These are phyloP conservation scores for Talaromyces marneffei DNA, from an alignment of 2,329 filamentous ascomycete genomes.

Conservation along the genomic window DNA sequence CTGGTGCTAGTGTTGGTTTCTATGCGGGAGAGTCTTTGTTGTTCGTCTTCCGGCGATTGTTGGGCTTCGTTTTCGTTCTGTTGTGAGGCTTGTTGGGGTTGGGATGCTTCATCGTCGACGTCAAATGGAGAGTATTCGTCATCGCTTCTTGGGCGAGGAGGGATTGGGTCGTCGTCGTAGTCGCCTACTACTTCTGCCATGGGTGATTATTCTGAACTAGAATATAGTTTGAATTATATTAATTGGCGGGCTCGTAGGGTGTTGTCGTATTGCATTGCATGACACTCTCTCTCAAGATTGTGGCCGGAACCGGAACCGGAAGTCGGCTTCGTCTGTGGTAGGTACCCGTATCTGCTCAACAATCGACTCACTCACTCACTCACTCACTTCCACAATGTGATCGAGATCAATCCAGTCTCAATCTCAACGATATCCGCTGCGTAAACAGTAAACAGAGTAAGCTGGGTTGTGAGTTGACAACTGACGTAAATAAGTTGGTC, in stretches of 20 bases:
- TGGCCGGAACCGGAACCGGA: neutral
- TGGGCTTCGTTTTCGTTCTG: neutral
- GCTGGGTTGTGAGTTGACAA: no score
- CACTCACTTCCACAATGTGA: neutral
- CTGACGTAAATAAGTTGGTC: neutral
- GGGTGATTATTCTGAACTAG: no score
- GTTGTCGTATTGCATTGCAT: neutral
- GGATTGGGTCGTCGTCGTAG: neutral
- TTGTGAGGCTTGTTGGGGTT: neutral
- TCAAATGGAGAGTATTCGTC: neutral
- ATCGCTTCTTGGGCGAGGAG: neutral
- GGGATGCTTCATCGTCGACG: neutral
- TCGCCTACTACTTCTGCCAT: constrained; percentile 5
- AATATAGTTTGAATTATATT: neutral
- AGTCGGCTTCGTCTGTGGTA: neutral
- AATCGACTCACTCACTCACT: neutral
- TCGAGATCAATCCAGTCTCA: neutral
- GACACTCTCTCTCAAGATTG: neutral
- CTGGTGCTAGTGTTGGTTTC: neutral
- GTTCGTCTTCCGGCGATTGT: neutral
- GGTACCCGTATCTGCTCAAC: neutral
- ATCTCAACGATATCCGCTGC: neutral
- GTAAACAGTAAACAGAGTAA: no score
- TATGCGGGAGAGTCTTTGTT: neutral
- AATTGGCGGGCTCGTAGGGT: neutral